These are phyloP conservation scores for Penicillium bovifimosum DNA, from an alignment of 495 filamentous ascomycete genomes.

Conservation along the genomic window DNA sequence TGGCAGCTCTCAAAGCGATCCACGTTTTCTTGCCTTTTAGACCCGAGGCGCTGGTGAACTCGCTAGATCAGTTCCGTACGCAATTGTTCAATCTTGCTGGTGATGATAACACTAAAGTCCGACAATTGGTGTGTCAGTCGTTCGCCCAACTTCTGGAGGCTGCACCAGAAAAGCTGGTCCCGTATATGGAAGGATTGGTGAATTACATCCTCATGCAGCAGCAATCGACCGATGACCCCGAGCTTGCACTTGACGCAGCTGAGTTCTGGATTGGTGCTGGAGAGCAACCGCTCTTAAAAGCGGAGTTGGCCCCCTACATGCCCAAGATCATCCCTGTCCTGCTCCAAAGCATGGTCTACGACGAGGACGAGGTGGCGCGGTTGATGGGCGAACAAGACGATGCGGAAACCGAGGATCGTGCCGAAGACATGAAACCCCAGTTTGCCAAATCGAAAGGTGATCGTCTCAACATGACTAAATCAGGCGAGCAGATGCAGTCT, in stretches of 20 bases:
- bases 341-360: constrained; percentile 93
- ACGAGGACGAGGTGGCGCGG: constrained; percentile 83
- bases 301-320: constrained; percentile 68
- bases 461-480: constrained; percentile 43
- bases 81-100: constrained; percentile 74
- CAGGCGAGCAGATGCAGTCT: constrained; percentile 39
- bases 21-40: constrained; percentile 86
- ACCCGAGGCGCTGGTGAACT: constrained; percentile 66
- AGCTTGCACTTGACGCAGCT: constrained; percentile 88
- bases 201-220: constrained; percentile 92
- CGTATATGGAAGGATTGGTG: constrained; percentile 83
- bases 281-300: constrained; percentile 74
- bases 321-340: constrained; percentile 84
- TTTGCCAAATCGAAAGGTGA: constrained; percentile 74
- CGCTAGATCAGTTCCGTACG: constrained; percentile 73
- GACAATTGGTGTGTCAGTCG: constrained; percentile 85
- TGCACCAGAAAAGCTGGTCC: constrained; percentile 79
- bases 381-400: constrained; percentile 81
- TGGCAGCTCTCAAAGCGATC: constrained; percentile 72
- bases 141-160: constrained; percentile 92
- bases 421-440: constrained; percentile 85
- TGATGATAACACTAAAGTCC: constrained; percentile 71
- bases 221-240: constrained; percentile 74
- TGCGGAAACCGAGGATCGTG: constrained; percentile 85
- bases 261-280: constrained; percentile 97